Evolutionary conservation across 2,329 filamentous ascomycete genomes (phyloP).

Genomic region (Trichoderma breve): DNA sequence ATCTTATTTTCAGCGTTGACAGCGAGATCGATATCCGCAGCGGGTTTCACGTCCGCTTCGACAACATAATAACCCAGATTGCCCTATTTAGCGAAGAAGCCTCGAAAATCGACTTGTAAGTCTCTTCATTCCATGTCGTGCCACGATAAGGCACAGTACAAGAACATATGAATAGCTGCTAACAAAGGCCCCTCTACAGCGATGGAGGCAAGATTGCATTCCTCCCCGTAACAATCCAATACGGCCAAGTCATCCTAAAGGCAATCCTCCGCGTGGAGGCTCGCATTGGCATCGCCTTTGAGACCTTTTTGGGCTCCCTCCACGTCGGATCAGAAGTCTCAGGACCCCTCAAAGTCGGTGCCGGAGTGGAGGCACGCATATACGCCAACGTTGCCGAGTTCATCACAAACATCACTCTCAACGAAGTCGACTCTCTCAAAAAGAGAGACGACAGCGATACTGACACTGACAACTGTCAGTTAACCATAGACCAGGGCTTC

Average conservation of each 20-base stretch:
- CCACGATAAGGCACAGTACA: not conserved
- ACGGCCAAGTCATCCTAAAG: constrained; percentile 40
- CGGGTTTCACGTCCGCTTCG: constrained; percentile 55
- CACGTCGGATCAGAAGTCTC: constrained; percentile 11
- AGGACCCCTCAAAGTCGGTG: constrained; percentile 32
- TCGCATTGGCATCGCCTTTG: constrained; percentile 41
- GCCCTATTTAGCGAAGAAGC: constrained; percentile 50
- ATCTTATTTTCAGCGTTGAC: constrained; percentile 51
- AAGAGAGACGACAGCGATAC: constrained; percentile 26
- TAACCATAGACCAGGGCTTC: constrained; percentile 50
- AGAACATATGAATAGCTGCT: not conserved
- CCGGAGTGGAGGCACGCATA: constrained; percentile 48
- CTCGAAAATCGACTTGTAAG: constrained; percentile 50
- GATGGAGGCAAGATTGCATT: constrained; percentile 56
- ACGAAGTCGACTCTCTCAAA: constrained; percentile 24
- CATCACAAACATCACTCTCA: constrained; percentile 48
- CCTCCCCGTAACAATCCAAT: constrained; percentile 51
- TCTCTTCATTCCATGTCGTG: not conserved
- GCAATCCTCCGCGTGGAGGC: constrained; percentile 49
- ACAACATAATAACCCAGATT: constrained; percentile 50
- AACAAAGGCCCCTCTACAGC: constrained; percentile 31
- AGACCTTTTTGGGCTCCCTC: not conserved
- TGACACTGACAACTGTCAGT: constrained; percentile 37
- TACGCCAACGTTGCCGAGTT: constrained; percentile 56
- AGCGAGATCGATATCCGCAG: constrained; percentile 49